A percentile compares a stretch with the other conserved stretches of the same genome.
Evolutionary conservation across 345 rosid species (phyloP).

Genomic region (Salix purpurea): DNA sequence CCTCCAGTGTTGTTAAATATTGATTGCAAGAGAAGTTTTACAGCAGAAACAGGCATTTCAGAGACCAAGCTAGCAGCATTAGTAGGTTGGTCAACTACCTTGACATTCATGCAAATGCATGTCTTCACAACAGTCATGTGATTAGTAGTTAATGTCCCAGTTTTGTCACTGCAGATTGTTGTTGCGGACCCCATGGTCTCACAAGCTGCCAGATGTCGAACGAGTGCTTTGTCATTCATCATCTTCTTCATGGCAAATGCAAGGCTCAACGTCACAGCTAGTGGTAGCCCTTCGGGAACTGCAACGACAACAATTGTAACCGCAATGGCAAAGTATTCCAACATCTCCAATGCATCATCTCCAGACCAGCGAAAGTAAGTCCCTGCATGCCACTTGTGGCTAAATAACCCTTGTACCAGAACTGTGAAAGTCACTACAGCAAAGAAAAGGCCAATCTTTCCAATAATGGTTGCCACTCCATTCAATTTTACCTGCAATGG

Average conservation of each 20-base stretch:
- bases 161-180: slow-evolving; percentile 85
- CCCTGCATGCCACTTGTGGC: slow-evolving; percentile 48
- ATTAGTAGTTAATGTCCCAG: slow-evolving; percentile 89
- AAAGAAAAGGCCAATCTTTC: slow-evolving; percentile 77
- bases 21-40: slow-evolving; percentile 63
- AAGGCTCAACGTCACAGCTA: slow-evolving; percentile 92
- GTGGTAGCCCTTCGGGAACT: slow-evolving; percentile 92
- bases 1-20: slow-evolving; percentile 88
- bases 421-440: slow-evolving; percentile 82
- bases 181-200: slow-evolving; percentile 99
- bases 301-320: slow-evolving; percentile 96
- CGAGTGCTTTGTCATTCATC: slow-evolving; percentile 97
- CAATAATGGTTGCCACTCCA: slow-evolving; percentile 90
- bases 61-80: slow-evolving; percentile 47
- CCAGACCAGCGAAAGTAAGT: slow-evolving; percentile 61
- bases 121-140: slow-evolving; percentile 90
- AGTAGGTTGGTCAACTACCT: slow-evolving; percentile 37
- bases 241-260: slow-evolving; percentile 98
- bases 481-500: slow-evolving; percentile 90
- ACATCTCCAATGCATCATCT: slow-evolving; percentile 65
- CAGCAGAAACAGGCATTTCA: slow-evolving; percentile 52
- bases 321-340: slow-evolving; percentile 85
- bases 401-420: slow-evolving; percentile 64
- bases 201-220: slow-evolving; percentile 88
- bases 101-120: slow-evolving; percentile 65